Evolutionary conservation across 2,329 filamentous ascomycete genomes (phyloP).

Genomic region (Exserohilum turcica): DNA sequence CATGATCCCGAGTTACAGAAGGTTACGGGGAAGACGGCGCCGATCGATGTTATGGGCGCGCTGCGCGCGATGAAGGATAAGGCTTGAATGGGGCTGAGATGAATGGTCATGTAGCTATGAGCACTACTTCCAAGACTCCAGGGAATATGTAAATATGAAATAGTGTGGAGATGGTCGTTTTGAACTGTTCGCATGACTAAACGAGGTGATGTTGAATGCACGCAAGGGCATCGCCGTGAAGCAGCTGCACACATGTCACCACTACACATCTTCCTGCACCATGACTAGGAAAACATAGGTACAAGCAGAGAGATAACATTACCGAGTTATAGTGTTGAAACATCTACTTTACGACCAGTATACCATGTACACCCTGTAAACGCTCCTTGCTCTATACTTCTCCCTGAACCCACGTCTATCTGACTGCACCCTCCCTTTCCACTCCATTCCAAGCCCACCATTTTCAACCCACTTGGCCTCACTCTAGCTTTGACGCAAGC

Average conservation of each 20-base stretch:
- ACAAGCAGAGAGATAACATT: neutral
- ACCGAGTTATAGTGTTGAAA: neutral
- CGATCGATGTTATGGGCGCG: conserved; percentile 82
- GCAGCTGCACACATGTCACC: too few species aligned
- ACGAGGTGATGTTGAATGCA: too few species aligned
- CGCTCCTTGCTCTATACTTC: neutral
- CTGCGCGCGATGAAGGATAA: conserved; percentile 88
- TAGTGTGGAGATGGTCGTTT: neutral
- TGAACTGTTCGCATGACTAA: neutral
- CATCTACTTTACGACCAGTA: neutral
- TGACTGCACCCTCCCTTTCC: too few species aligned
- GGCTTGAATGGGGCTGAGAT: conserved; percentile 15
- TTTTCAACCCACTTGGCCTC: neutral
- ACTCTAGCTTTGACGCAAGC: neutral
- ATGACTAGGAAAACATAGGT: too few species aligned
- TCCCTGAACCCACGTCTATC: too few species aligned
- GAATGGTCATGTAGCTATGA: neutral
- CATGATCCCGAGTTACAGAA: conserved; percentile 84
- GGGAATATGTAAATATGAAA: neutral
- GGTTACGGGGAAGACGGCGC: conserved; percentile 78
- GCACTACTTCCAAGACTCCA: neutral
- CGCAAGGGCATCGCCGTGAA: too few species aligned
- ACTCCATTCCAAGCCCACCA: too few species aligned
- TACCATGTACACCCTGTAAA: neutral
- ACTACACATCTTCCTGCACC: too few species aligned